Evolutionary conservation across 176 grass and related monocot genomes (phyloP), one percentile per base, ranked within the genome.

Genomic region (Paspalum notatum): DNA sequence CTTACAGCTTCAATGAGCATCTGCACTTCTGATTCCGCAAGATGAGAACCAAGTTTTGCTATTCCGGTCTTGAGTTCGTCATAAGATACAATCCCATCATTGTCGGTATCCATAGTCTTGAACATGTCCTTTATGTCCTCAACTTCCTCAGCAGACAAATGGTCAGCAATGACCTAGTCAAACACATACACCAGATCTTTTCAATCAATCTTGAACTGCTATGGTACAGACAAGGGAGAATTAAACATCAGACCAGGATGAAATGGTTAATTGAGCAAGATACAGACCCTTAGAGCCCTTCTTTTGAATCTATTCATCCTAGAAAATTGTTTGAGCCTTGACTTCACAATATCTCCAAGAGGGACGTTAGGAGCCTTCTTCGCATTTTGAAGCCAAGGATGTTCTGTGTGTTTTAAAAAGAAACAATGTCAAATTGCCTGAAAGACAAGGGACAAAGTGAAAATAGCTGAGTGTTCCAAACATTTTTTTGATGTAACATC

Each of bases 61-160:
- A 99, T 91, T 58, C 92, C 93, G 2, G 63, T 84, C 78, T 95
- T 99, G 20, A 99, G 76, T 83, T 99, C 96, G 67, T 95, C 96
- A 71, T 95, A 91, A 18, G 96, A 91, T 69, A 99, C 93, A 87
- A 93, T 91, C 5, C 96, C 96, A 88, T 99, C 93, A 74, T 95
- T 99, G 41, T 99, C 88, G 39, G 93, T 93, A 68, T 99, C 96
- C 96, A 99, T 95, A 76, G 94, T 77, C 80, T 95, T 95, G 79
- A 99, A 99, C 96, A 99, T 99, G 39, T 99, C 96, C 58, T 95
- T 95, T 90, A 99, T 99, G 43, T 95, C 96, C 74, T 99, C 96
- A 51, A 99, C 90, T 90, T 99, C 96, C 84, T 99, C 96, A 18
- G 78, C 86, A 72, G 96, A 99, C 69, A 99, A 93, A 83, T 99